phyloP scores from a whole-genome alignment of 345 rosid genomes.

The Gossypium mustelinum region DNA sequence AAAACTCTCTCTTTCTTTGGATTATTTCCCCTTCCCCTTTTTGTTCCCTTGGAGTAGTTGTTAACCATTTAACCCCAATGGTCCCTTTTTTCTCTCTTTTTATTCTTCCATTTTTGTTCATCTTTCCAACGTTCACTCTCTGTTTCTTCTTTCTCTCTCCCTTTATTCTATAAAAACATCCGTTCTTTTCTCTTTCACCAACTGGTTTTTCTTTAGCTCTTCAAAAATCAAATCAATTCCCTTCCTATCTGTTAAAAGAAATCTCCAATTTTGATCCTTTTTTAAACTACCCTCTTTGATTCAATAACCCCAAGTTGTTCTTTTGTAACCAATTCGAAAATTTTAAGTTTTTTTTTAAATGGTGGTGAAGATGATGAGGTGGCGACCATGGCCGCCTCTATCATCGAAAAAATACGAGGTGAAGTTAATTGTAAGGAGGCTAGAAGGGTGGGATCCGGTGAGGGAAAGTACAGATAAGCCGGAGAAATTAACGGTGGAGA shows the following conservation, averaged over 20 bases:
- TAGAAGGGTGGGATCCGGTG: slow-evolving; percentile 83
- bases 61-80: slow-evolving; percentile 14
- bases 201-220: background rate
- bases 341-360: slow-evolving; percentile 27
- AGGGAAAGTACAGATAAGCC: slow-evolving; percentile 30
- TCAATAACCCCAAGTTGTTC: background rate
- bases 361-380: slow-evolving; percentile 99
- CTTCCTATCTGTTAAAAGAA: background rate
- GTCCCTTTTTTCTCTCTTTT: background rate
- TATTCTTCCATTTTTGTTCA: background rate
- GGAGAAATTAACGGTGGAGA: slow-evolving; percentile 66
- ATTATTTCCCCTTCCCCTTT: too few species aligned
- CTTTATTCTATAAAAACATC: background rate
- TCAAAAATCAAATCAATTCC: background rate
- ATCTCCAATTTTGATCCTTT: slow-evolving; percentile 1
- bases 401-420: slow-evolving; percentile 76
- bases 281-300: background rate
- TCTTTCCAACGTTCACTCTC: background rate
- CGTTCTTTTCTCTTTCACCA: background rate
- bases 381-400: slow-evolving; percentile 94
- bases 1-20: too few species aligned
- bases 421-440: slow-evolving; percentile 48
- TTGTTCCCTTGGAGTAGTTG: background rate
- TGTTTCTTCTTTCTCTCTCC: background rate
- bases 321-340: background rate